These are phyloP conservation scores for Globisporangium heterothallicum DNA, from an alignment of 352 stramenopile species.

Conservation along the genomic window DNA sequence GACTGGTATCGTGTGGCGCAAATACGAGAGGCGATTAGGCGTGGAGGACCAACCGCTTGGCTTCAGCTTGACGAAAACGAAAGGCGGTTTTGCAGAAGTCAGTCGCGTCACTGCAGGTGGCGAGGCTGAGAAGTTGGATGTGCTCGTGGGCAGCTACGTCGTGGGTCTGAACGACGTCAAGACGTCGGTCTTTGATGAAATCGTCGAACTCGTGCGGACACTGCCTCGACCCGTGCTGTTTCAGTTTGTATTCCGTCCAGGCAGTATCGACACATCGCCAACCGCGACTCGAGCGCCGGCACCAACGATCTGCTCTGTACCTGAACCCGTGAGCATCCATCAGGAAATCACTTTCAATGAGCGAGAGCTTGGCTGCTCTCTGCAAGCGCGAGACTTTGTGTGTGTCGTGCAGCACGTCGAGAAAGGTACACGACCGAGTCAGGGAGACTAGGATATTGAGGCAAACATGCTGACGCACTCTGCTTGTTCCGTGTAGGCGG, in stretches of 20 bases:
- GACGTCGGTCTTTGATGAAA: slow-evolving; percentile 63
- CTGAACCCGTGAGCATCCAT: slow-evolving; percentile 53
- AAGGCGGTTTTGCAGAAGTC: slow-evolving; percentile 63
- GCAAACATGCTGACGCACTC: background rate
- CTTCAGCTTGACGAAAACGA: slow-evolving; percentile 68
- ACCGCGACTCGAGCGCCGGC: slow-evolving; percentile 1
- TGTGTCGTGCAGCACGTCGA: slow-evolving; percentile 64
- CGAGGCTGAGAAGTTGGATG: slow-evolving; percentile 46
- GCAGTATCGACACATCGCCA: slow-evolving; percentile 2
- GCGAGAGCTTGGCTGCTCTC: slow-evolving; percentile 49
- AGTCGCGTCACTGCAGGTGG: slow-evolving; percentile 52
- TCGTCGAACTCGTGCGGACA: slow-evolving; percentile 54
- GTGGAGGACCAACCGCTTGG: slow-evolving; percentile 38
- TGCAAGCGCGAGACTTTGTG: slow-evolving; percentile 40
- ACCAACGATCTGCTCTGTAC: slow-evolving; percentile 47
- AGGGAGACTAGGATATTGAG: no score
- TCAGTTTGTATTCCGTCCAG: slow-evolving; percentile 51
- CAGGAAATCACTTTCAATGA: slow-evolving; percentile 53
- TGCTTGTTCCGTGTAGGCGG: slow-evolving; percentile 22
- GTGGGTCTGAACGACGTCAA: slow-evolving; percentile 57
- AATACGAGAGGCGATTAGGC: slow-evolving; percentile 58
- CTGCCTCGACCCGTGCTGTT: slow-evolving; percentile 55
- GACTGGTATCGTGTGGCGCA: slow-evolving; percentile 39
- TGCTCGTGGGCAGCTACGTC: slow-evolving; percentile 72
- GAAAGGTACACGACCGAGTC: no score